These are phyloP conservation scores for Simmondsia chinensis DNA, from an alignment of 148 eudicot species.

Conservation along the genomic window DNA sequence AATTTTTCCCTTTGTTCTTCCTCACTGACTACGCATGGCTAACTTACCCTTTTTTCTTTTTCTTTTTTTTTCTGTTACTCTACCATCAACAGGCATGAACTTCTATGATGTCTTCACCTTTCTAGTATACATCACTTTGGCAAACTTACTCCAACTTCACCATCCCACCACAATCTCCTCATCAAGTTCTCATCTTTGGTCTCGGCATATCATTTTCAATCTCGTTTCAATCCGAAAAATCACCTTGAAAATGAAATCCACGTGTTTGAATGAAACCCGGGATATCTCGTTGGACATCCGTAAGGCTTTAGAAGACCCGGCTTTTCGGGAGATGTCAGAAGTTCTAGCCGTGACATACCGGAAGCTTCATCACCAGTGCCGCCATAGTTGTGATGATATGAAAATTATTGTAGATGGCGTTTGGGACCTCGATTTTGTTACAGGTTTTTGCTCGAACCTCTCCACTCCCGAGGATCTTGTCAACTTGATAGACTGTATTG, in stretches of 20 bases:
- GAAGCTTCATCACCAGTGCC: constrained; percentile 27
- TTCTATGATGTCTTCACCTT: constrained; percentile 81
- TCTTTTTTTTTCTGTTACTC: constrained; percentile 5
- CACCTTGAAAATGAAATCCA: constrained; percentile 42
- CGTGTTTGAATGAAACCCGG: constrained; percentile 17
- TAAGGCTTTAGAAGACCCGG: constrained; percentile 29
- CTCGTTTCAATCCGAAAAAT: constrained; percentile 32
- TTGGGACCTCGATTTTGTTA: constrained; percentile 7
- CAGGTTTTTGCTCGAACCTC: constrained; percentile 11
- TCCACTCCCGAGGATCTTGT: constrained; percentile 37
- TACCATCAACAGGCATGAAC: constrained; percentile 85
- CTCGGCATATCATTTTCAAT: constrained; percentile 36
- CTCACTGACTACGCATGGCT: no score
- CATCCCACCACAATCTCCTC: constrained; percentile 9
- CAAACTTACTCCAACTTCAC: constrained; percentile 53
- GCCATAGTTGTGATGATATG: constrained; percentile 3
- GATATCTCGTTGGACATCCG: constrained; percentile 26
- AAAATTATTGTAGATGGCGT: constrained; percentile 11
- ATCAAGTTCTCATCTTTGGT: constrained; percentile 22
- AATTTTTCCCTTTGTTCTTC: not conserved
- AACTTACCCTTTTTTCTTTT: not conserved
- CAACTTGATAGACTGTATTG: constrained; percentile 30
- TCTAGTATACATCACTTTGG: constrained; percentile 49
- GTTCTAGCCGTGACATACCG: constrained; percentile 31
- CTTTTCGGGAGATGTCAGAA: constrained; percentile 36